Conservation (phyloP, 306 rosid species). For the Acmispon strigosus region DNA sequence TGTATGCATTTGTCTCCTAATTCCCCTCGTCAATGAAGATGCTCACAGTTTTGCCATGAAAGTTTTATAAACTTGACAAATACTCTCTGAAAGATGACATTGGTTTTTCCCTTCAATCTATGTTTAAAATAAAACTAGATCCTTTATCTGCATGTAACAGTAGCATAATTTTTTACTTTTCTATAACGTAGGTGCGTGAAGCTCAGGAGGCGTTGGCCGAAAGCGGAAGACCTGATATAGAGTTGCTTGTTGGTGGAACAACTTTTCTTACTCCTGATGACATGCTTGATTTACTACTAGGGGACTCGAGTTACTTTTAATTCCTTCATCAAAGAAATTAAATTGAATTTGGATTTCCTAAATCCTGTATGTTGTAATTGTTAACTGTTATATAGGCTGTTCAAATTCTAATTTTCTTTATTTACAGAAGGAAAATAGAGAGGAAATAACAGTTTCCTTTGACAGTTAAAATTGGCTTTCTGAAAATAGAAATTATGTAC, state of each 20-base stretch:
- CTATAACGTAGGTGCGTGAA: constrained; percentile 61
- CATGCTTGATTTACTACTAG: constrained; percentile 68
- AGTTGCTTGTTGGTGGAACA: constrained; percentile 87
- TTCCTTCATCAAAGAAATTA: constrained; percentile 1
- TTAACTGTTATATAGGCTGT: constrained; percentile 1
- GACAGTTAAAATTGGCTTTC: not conserved
- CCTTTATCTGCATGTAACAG: not conserved
- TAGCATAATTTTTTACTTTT: constrained; percentile 15
- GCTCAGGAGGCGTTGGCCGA: constrained; percentile 80
- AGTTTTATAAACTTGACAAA: not conserved
- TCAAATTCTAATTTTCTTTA: not conserved
- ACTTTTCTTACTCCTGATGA: constrained; percentile 66
- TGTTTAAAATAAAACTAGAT: not conserved
- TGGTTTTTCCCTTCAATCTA: not conserved
- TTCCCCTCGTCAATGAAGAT: not conserved
- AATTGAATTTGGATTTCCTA: constrained; percentile 16
- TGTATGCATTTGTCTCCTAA: not conserved
- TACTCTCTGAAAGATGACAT: not conserved
- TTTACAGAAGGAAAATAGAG: not conserved
- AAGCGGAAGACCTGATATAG: constrained; percentile 82
- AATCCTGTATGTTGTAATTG: constrained; percentile 6
- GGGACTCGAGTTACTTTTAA: constrained; percentile 53
- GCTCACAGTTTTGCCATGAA: not conserved
- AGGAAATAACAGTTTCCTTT: not conserved
- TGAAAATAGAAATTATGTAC: not conserved